Percentiles rank a stretch among this genome's conserved stretches.
Evolutionary conservation across 352 stramenopile species (phyloP).

Genomic region (Phytophthora megakarya): DNA sequence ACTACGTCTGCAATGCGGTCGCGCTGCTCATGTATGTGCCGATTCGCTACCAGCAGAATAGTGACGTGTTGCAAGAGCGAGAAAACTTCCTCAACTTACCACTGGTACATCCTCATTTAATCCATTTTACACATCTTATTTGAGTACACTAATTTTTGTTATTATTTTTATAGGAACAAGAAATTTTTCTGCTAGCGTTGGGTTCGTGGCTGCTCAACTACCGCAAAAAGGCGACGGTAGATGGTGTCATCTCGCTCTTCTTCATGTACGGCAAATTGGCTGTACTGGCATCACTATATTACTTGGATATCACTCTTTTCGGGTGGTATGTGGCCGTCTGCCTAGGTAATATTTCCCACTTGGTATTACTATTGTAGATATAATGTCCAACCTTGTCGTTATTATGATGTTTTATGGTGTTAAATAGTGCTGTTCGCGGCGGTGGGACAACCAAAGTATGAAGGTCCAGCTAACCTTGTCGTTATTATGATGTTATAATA

Average conservation of each 20-base stretch:
- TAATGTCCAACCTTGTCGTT: background rate
- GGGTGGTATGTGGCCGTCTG: constrained; percentile 68
- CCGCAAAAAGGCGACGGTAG: constrained; percentile 74
- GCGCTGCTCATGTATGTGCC: constrained; percentile 61
- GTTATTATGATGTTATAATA: no score
- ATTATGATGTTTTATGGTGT: no score
- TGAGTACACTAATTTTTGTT: constrained; percentile 1
- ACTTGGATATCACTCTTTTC: constrained; percentile 65
- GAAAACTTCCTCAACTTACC: constrained; percentile 73
- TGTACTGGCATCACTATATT: constrained; percentile 66
- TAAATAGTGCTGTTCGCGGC: constrained; percentile 67
- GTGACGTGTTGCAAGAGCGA: constrained; percentile 44
- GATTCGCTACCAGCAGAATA: constrained; percentile 50
- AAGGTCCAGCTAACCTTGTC: constrained; percentile 66
- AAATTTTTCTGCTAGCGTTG: constrained; percentile 68
- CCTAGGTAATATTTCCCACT: constrained; percentile 39
- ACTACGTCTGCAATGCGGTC: constrained; percentile 69
- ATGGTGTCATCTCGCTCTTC: constrained; percentile 67
- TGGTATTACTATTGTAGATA: background rate
- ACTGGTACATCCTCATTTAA: constrained; percentile 36
- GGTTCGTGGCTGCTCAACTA: constrained; percentile 71
- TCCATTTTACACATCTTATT: constrained; percentile 8
- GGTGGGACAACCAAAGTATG: constrained; percentile 66
- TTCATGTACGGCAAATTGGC: constrained; percentile 74
- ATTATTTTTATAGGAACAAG: constrained; percentile 53